Base-by-base conservation (phyloP, 2,329 filamentous ascomycete genomes). In the Pyrenophora teres region DNA sequence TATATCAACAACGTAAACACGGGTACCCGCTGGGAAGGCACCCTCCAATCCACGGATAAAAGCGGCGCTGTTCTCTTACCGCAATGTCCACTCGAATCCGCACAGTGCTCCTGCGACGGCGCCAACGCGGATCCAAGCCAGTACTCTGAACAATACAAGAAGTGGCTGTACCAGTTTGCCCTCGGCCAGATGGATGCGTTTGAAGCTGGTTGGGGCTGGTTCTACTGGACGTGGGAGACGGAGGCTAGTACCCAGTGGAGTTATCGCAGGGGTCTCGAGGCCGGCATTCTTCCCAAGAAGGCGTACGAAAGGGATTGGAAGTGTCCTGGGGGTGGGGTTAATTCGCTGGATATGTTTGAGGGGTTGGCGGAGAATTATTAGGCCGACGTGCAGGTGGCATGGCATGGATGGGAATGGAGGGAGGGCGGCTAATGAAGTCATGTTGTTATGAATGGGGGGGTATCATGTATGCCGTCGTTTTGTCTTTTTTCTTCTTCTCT, bases 191-290 rank as follows among this genome's bases (percentile, higher is more conserved):
- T 99, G 90, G 82, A 87, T 64, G 90, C 87, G 52, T 99, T 97
- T 69, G 93, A 97, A 74, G 86, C 87, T 57, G 91, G 90, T 5
- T 94, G 89, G 87, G 94, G 94, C 41, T 99, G 94, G 94, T 97
- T 96, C 77, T 99, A 99, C 77, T 99, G 94, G 94, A 97, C 92
- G 30, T 96, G 94, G 93, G 85, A 92, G 76, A 96, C 93, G 25
- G 93, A 97, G 78, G 81, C 76, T 59, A 87, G 89, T 41, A 80
- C 86, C 53, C 91, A 97, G 76, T 99, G 94, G 94, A 96, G 92
- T 72, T 96, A 94, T 78, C 86, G 92, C 74, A 80, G 86, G 58
- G 92, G 91, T 0, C 78, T 92, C 57, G 82, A 82, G 45, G 88
- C 88, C 1, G 90, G 90, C 0, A 90, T 93, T 40, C 74, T 99